Evolutionary conservation across 2,329 filamentous ascomycete species (phyloP).

Genomic region (Coniochaeta ligniaria): DNA sequence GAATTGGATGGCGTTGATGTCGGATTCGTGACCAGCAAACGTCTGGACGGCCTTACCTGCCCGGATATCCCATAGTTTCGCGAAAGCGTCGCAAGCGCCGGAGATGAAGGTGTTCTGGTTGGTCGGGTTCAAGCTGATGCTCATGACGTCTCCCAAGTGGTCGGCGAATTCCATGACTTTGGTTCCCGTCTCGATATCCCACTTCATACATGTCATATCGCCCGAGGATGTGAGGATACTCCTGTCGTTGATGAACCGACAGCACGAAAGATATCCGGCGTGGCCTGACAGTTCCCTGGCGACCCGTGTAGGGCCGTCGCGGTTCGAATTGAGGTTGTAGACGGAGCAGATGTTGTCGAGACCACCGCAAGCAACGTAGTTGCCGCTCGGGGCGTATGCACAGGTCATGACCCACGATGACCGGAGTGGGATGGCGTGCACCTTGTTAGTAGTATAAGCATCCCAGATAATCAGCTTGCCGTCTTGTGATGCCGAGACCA

Average conservation of each 20-base stretch:
- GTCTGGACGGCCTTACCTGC: slow-evolving; percentile 98
- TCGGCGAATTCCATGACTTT: slow-evolving; percentile 98
- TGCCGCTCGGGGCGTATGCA: slow-evolving; percentile 95
- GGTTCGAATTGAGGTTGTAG: slow-evolving; percentile 91
- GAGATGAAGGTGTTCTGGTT: slow-evolving; percentile 99
- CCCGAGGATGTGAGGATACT: slow-evolving; percentile 96
- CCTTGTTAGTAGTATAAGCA: slow-evolving; percentile 98
- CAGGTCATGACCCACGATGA: slow-evolving; percentile 99
- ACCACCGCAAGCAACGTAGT: slow-evolving; percentile 97
- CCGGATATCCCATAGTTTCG: slow-evolving; percentile 97
- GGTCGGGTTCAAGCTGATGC: slow-evolving; percentile 97
- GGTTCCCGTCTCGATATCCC: slow-evolving; percentile 97
- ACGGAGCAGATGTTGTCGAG: slow-evolving; percentile 99
- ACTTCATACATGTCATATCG: slow-evolving; percentile 99
- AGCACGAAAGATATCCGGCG: slow-evolving; percentile 96
- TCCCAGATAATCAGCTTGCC: slow-evolving; percentile 99
- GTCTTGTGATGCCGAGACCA: slow-evolving; percentile 96
- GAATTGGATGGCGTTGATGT: slow-evolving; percentile 99
- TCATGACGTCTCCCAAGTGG: slow-evolving; percentile 98
- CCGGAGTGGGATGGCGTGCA: slow-evolving; percentile 92
- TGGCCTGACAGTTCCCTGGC: slow-evolving; percentile 94
- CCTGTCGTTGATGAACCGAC: slow-evolving; percentile 96
- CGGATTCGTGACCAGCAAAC: slow-evolving; percentile 95
- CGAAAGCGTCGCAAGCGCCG: slow-evolving; percentile 97
- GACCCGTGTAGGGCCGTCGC: slow-evolving; percentile 94